A percentile compares a stretch with the other conserved stretches of the same genome.
phyloP scores from a whole-genome alignment of 2,329 filamentous ascomycete species.

The Leptographium procerum region DNA sequence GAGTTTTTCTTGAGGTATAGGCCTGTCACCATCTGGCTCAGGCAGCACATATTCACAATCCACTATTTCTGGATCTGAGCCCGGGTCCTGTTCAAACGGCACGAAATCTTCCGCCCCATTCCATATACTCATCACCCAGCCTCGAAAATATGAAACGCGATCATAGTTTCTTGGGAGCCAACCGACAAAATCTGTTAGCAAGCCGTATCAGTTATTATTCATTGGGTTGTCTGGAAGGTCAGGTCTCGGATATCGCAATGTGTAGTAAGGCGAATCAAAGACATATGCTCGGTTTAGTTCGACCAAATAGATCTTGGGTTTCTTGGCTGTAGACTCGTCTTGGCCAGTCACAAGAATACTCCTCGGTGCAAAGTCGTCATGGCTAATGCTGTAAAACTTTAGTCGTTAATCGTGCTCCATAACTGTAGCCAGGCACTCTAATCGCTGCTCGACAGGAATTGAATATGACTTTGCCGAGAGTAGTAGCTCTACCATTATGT shows the following conservation, averaged over 20 bases:
- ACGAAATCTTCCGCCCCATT: no score
- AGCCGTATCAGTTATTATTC: neutral
- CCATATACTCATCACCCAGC: no score
- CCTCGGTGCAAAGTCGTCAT: slow-evolving; percentile 2
- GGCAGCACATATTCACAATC: no score
- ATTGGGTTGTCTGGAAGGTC: neutral
- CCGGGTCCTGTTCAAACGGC: no score
- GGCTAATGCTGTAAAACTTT: slow-evolving; percentile 1
- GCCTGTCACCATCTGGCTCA: no score
- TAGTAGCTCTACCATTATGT: neutral
- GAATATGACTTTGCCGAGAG: neutral
- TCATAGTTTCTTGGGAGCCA: neutral
- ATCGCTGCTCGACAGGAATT: neutral
- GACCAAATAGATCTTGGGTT: neutral
- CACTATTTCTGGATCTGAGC: no score
- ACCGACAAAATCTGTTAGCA: neutral
- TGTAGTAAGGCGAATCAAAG: neutral
- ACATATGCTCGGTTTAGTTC: neutral
- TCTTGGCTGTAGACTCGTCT: neutral
- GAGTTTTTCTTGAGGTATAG: no score
- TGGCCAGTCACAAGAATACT: neutral
- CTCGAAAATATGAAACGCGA: no score
- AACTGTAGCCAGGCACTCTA: slow-evolving; percentile 1
- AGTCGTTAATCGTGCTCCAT: neutral
- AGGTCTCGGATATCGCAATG: neutral